Conservation (phyloP, 192 early-diverging fungal species). For the Rhizoclosmatium sp. region DNA sequence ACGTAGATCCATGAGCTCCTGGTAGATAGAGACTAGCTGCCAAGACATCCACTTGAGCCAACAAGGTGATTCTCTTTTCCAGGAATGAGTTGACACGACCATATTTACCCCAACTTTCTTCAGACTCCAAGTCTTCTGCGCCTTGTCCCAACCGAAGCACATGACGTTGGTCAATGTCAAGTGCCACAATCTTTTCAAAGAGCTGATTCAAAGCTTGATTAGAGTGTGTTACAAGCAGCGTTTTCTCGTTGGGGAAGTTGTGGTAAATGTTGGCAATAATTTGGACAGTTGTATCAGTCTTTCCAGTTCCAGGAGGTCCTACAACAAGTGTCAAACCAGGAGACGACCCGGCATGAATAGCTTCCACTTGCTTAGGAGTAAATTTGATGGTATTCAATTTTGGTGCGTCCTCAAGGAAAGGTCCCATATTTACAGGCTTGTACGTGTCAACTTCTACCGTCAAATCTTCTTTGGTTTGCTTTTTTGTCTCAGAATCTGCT, state of each 20-base stretch:
- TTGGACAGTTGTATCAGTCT: constrained; percentile 97
- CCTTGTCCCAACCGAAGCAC: constrained; percentile 95
- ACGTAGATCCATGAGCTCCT: constrained; percentile 90
- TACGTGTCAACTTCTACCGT: constrained; percentile 70
- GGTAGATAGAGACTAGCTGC: constrained; percentile 77
- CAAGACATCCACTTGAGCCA: constrained; percentile 79
- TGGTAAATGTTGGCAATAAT: constrained; percentile 96
- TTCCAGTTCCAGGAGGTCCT: constrained; percentile 98
- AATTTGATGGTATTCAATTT: constrained; percentile 81
- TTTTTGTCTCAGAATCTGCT: constrained; percentile 41
- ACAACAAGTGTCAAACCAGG: constrained; percentile 93
- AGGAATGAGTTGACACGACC: constrained; percentile 94
- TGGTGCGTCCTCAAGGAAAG: constrained; percentile 75
- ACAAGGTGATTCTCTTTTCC: constrained; percentile 76
- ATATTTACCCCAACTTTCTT: constrained; percentile 84
- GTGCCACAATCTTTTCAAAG: constrained; percentile 92
- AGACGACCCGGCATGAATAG: constrained; percentile 85
- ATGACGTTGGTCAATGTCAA: constrained; percentile 94
- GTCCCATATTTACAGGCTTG: constrained; percentile 72
- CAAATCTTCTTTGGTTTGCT: constrained; percentile 44
- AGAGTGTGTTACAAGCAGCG: constrained; percentile 91
- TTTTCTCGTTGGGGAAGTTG: constrained; percentile 87
- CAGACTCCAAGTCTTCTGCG: constrained; percentile 85
- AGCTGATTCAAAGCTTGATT: constrained; percentile 99
- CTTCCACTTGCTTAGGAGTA: constrained; percentile 84